Evolutionary conservation across 805 yeast species (phyloP), one percentile per base, ranked within the genome.

Genomic region (Blastobotrys terrestris): DNA sequence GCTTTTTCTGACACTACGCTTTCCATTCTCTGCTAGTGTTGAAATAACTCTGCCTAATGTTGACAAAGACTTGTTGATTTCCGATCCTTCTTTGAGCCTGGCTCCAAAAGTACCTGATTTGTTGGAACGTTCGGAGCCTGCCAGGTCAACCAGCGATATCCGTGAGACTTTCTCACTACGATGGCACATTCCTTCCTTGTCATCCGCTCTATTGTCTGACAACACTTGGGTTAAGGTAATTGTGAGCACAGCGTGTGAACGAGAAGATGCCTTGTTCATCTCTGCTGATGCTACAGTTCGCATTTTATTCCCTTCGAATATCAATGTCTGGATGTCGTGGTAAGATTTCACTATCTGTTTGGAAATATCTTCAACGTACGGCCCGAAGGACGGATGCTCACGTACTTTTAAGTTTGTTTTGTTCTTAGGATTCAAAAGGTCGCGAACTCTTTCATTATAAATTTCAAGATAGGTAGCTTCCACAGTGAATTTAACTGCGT

Each of bases 211-310:
- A 31, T 49, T 76, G 46, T 67, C 65, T 13, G 79, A 80, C 8
- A 26, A 26, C 5, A 26, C 35, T 56, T 83, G 87, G 46, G 75
- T 71, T 39, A 85, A 66, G 2, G 71, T 66, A 3, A 84, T 62
- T 0, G 84, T 80, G 53, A 84, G 73, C 1, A 84, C 81, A 0
- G 90, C 87, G 62, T 84, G 91, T 0, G 88, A 83, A 59, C 91
- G 69, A 0, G 87, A 81, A 39, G 87, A 82, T 5, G 72, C 66
- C 35, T 78, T 79, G 65, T 84, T 84, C 80, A 83, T 77, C 46
- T 74, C 71, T 0, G 90, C 84, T 3, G 81, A 63, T 0, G 87
- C 89, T 0, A 84, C 80, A 1, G 83, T 77, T 53, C 90, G 67
- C 4, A 51, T 72, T 70, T 56, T 58, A 53, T 77, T 77, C 0